These are phyloP conservation scores for Talaromyces islandicus DNA, from an alignment of 2,329 filamentous ascomycete species.

Conservation along the genomic window DNA sequence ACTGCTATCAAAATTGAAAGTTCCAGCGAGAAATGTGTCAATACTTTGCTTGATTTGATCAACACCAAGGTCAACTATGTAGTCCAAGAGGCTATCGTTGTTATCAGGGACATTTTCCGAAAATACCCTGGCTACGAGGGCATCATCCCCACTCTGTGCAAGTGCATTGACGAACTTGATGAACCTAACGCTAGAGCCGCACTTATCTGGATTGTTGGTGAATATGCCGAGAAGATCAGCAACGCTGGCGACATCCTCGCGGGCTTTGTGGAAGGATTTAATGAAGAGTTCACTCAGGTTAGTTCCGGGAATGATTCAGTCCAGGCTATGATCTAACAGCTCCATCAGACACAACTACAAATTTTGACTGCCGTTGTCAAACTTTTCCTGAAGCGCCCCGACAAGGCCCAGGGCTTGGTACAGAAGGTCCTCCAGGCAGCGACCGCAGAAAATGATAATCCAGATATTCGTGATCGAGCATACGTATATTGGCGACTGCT, in stretches of 20 bases:
- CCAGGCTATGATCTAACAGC: background rate
- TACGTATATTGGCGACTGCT: constrained; percentile 98
- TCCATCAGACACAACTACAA: constrained; percentile 81
- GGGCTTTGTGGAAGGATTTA: constrained; percentile 88
- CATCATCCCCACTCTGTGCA: constrained; percentile 91
- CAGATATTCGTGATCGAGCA: constrained; percentile 91
- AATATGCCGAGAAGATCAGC: constrained; percentile 98
- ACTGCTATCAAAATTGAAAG: constrained; percentile 98
- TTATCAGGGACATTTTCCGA: constrained; percentile 96
- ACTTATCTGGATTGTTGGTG: constrained; percentile 97
- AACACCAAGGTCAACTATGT: constrained; percentile 98
- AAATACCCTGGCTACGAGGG: constrained; percentile 98
- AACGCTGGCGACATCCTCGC: constrained; percentile 94
- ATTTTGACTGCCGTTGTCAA: constrained; percentile 97
- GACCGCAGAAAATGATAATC: constrained; percentile 93
- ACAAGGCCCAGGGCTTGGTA: constrained; percentile 82
- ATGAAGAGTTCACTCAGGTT: constrained; percentile 92
- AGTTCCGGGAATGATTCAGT: constrained; percentile 19
- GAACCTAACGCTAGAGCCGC: constrained; percentile 86
- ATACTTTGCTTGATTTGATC: constrained; percentile 86
- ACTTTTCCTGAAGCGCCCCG: constrained; percentile 92
- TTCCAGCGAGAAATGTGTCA: constrained; percentile 92
- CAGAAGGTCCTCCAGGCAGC: constrained; percentile 91
- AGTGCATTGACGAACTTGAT: constrained; percentile 94
- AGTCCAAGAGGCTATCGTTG: constrained; percentile 96